Conservation (phyloP, 73 alveolate genomes). For the Paramecium octaurelia region DNA sequence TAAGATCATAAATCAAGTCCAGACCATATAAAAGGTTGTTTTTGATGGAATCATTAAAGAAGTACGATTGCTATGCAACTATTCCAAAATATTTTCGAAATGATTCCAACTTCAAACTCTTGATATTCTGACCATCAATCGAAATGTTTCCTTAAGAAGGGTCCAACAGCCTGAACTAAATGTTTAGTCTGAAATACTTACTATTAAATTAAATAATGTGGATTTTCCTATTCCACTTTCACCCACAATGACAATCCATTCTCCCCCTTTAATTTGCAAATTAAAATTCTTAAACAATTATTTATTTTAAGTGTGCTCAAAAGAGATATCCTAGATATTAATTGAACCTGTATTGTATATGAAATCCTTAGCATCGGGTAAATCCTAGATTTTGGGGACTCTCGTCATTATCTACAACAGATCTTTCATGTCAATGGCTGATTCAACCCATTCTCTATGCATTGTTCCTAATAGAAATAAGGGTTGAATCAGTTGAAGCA, state of each 20-base stretch:
- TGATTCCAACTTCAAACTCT: constrained; percentile 72
- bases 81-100: constrained; percentile 70
- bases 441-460: constrained; percentile 80
- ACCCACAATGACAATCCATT: constrained; percentile 85
- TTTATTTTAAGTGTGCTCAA: constrained; percentile 43
- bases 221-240: constrained; percentile 88
- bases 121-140: constrained; percentile 78
- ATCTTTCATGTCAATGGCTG: constrained; percentile 82
- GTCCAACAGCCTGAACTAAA: constrained; percentile 61
- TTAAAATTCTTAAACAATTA: constrained; percentile 63
- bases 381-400: constrained; percentile 69
- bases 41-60: constrained; percentile 85
- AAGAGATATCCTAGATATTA: constrained; percentile 68
- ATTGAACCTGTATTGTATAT: constrained; percentile 74
- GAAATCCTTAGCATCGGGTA: constrained; percentile 75
- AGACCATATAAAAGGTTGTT: constrained; percentile 77
- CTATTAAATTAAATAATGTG: constrained; percentile 75
- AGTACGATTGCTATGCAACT: constrained; percentile 78
- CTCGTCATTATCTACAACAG: constrained; percentile 65
- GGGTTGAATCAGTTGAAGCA: constrained; percentile 73
- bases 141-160: constrained; percentile 74
- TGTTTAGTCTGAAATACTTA: not conserved
- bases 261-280: constrained; percentile 68
- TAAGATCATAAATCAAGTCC: constrained; percentile 4
- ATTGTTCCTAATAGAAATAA: constrained; percentile 78